A percentile compares a stretch with the other conserved stretches of the same genome.
phyloP scores from a whole-genome alignment of 2,329 filamentous ascomycete genomes.

The Alternaria tenuissima region DNA sequence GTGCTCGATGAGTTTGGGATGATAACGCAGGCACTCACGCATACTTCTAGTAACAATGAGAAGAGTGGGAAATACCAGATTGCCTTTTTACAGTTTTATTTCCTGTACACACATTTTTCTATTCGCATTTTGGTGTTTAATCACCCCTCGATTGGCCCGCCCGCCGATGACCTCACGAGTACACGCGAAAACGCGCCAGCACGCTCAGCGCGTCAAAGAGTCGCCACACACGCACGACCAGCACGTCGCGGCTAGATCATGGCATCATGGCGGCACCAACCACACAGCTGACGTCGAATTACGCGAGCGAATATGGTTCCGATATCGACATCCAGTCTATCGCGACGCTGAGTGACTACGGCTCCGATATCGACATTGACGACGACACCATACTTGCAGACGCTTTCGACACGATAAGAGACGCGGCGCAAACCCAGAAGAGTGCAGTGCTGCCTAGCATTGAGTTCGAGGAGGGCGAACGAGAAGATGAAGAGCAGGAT shows the following conservation, averaged over 20 bases:
- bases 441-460: constrained; percentile 27
- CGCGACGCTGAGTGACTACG: constrained; percentile 65
- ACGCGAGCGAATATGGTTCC: constrained; percentile 68
- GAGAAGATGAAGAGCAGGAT: constrained; percentile 31
- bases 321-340: constrained; percentile 63
- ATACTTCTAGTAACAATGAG: too few relatives aligned
- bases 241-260: constrained; percentile 21
- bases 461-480: constrained; percentile 32
- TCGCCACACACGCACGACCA: constrained; percentile 17
- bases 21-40: too few relatives aligned
- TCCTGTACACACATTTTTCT: not conserved
- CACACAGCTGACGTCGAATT: constrained; percentile 17
- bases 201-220: constrained; percentile 17
- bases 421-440: constrained; percentile 12
- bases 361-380: constrained; percentile 69
- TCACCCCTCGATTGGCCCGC: constrained; percentile 8
- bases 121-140: not conserved
- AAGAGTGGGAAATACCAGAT: too few relatives aligned
- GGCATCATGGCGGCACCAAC: constrained; percentile 37
- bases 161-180: constrained; percentile 25
- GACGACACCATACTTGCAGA: constrained; percentile 57
- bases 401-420: constrained; percentile 20
- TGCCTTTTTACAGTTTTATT: too few relatives aligned
- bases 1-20: too few relatives aligned
- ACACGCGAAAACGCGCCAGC: constrained; percentile 23